phyloP scores from a whole-genome alignment of 139 green algal genomes.

The Nannochloris sp. region DNA sequence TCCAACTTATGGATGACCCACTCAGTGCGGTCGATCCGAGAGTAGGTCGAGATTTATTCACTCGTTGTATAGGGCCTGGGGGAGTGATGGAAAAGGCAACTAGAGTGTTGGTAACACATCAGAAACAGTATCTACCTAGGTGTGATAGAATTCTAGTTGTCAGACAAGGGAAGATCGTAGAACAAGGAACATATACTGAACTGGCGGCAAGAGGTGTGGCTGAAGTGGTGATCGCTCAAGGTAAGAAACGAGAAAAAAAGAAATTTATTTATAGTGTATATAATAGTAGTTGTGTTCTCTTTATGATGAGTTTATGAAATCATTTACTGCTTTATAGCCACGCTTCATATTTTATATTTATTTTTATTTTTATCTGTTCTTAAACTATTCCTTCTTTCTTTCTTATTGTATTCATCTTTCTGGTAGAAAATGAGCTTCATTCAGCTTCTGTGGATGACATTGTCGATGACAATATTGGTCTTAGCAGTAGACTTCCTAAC shows the following conservation, averaged over 20 bases:
- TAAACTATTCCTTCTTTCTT: too few species aligned
- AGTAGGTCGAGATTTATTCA: slow-evolving; percentile 63
- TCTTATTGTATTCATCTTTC: not conserved
- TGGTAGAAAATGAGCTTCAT: slow-evolving; percentile 24
- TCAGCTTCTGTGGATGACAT: slow-evolving; percentile 19
- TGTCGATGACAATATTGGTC: too few species aligned
- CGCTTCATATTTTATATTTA: not conserved
- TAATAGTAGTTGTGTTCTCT: not conserved
- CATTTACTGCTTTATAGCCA: not conserved
- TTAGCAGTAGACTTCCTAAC: too few species aligned
- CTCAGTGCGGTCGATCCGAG: slow-evolving; percentile 75
- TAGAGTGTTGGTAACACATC: slow-evolving; percentile 82
- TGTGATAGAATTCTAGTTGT: slow-evolving; percentile 75
- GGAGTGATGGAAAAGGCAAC: slow-evolving; percentile 58
- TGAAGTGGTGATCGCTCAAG: slow-evolving; percentile 27
- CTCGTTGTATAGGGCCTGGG: slow-evolving; percentile 52
- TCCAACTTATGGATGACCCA: slow-evolving; percentile 83
- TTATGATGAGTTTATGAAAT: too few species aligned
- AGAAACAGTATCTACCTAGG: slow-evolving; percentile 76
- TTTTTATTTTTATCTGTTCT: not conserved
- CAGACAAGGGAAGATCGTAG: slow-evolving; percentile 37
- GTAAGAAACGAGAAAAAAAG: too few species aligned
- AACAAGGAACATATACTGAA: slow-evolving; percentile 49
- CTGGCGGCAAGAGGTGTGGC: slow-evolving; percentile 30
- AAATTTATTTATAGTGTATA: too few species aligned